Base-by-base conservation (phyloP, 2,329 filamentous ascomycete genomes). In the Bertia moriformis region DNA sequence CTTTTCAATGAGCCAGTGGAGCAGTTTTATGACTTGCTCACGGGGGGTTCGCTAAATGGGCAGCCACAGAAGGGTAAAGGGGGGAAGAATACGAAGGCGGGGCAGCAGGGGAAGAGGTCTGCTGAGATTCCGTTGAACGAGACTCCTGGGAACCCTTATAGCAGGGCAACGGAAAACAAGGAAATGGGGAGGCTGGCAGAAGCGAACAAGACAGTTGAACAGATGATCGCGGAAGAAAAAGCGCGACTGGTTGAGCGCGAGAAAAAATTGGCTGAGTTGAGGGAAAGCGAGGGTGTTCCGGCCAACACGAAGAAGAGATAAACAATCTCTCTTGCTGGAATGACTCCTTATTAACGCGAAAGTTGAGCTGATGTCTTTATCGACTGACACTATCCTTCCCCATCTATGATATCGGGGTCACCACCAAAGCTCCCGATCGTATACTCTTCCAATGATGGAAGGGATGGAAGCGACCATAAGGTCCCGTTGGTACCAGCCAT, bases 1-100 rank as follows among this genome's bases (percentile, higher is more conserved):
- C 67, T 80, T 42, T 82, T 82, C 59, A 81, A 79, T 49, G 77
- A 82, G 52, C 77, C 77, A 0, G 72, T 75, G 15, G 70, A 78
- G 52, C 69, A 72, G 15, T 70, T 82, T 43, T 80, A 71, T 49
- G 72, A 78, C 39, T 60, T 70, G n/a, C 58, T 82, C 39, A 81
- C 74, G 3, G 61, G 62, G 4, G 45, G 45, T 13, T 44, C 40
- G 33, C 41, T 24, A 36, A 45, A 42, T 22, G 42, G 37, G 38
- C 30, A 46, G 14, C 42, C 49, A 39, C 39, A 42, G 40, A 41
- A 42, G 37, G 33, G 41, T 20, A 43, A 43, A 33, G 38, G 38
- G 24, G 38, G 38, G 22, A 45, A 38, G 29, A 46, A 40, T 39
- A 41, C 39, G 39, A 46, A 42, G 40, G 46, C 44, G 43, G 24